phyloP scores from a whole-genome alignment of 768 basidiomycete species.

The Hemileccinum impolitum region DNA sequence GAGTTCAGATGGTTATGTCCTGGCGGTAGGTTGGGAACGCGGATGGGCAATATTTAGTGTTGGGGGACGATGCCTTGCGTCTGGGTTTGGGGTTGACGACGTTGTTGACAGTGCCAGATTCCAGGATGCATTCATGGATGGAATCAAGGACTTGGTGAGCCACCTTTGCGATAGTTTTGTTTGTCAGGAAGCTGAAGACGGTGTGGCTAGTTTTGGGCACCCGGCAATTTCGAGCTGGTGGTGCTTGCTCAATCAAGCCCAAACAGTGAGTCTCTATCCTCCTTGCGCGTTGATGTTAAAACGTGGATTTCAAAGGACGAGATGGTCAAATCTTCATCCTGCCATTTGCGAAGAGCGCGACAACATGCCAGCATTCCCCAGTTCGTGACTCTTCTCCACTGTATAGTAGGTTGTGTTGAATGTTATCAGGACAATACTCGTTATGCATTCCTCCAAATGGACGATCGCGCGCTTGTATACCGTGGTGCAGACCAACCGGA shows the following conservation, averaged over 20 bases:
- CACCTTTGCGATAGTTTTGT: neutral
- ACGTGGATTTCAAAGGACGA: constrained; percentile 35
- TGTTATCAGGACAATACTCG: constrained; percentile 83
- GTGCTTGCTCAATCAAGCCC: constrained; percentile 57
- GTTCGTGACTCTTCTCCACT: constrained; percentile 42
- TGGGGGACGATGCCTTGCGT: constrained; percentile 82
- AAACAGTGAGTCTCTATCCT: constrained; percentile 40
- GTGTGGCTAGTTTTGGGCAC: constrained; percentile 77
- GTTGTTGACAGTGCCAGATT: constrained; percentile 55
- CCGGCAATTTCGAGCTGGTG: constrained; percentile 88
- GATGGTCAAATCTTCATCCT: constrained; percentile 78
- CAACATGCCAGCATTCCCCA: constrained; percentile 87
- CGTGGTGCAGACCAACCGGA: constrained; percentile 97
- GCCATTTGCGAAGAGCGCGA: constrained; percentile 94
- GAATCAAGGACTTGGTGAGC: constrained; percentile 68
- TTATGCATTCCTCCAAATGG: constrained; percentile 93
- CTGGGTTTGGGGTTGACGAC: constrained; percentile 69
- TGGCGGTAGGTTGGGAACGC: constrained; percentile 87
- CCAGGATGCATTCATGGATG: constrained; percentile 84
- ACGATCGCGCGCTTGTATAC: constrained; percentile 90
- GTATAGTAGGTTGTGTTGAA: constrained; percentile 3
- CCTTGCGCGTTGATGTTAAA: constrained; percentile 1
- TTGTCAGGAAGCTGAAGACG: constrained; percentile 1
- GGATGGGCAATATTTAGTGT: constrained; percentile 93
- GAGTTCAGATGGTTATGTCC: constrained; percentile 94